A percentile compares a stretch with the other conserved stretches of the same genome.
phyloP scores from a whole-genome alignment of 257 asterid species.

The Solanum bulbocastanum region DNA sequence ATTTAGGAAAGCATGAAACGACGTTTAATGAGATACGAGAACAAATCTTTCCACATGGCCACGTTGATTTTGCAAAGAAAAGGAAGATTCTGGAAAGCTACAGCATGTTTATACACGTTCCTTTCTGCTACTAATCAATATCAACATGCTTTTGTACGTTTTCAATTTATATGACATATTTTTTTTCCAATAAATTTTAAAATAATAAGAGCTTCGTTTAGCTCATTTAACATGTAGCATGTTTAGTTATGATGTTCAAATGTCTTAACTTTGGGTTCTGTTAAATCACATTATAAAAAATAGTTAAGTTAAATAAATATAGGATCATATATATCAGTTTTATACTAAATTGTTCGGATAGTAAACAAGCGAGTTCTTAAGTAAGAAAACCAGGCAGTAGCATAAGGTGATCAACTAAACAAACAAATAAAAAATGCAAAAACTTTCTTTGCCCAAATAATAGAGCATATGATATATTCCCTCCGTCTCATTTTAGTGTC shows the following conservation, averaged over 20 bases:
- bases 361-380: accelerated
- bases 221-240: not conserved
- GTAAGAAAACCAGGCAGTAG: not conserved
- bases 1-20: not conserved
- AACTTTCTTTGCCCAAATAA: too few species aligned
- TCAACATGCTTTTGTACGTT: too few species aligned
- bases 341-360: too few species aligned
- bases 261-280: not conserved
- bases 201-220: not conserved
- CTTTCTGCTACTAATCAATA: not conserved
- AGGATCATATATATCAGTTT: too few species aligned
- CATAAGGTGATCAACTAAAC: not conserved
- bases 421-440: not conserved
- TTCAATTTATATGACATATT: too few species aligned
- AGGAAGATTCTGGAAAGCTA: not conserved
- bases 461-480: not conserved
- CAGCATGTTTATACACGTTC: not conserved
- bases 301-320: too few species aligned
- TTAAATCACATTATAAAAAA: not conserved
- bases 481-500: too few species aligned
- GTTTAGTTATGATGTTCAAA: not conserved
- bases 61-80: not conserved
- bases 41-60: not conserved
- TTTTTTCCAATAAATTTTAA: too few species aligned
- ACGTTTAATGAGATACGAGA: not conserved